These are phyloP conservation scores for Calonectria pseudoreteaudii DNA, from an alignment of 2,329 filamentous ascomycete genomes.

Conservation along the genomic window DNA sequence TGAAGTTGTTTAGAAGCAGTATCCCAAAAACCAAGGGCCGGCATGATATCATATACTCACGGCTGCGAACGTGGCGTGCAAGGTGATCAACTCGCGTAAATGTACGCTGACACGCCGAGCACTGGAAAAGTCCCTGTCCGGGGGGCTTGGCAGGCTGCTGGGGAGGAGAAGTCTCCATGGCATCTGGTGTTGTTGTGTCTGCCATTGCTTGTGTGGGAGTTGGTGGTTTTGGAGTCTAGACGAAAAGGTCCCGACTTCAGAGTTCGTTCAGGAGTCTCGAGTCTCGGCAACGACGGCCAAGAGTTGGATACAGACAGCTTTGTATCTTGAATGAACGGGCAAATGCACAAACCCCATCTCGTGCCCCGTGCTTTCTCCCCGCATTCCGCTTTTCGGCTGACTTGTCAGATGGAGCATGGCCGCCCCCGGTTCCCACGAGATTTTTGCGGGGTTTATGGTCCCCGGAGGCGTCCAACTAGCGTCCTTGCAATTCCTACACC, in stretches of 20 bases:
- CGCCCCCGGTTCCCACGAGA: constrained; percentile 6
- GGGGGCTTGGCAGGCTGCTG: constrained; percentile 7
- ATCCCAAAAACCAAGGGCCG: too few species aligned
- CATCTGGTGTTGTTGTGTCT: background rate
- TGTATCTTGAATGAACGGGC: constrained; percentile 1
- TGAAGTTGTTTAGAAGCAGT: background rate
- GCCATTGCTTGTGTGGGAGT: background rate
- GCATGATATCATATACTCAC: constrained; percentile 7
- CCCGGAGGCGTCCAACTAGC: constrained; percentile 16
- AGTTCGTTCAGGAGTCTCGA: background rate
- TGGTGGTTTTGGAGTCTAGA: background rate
- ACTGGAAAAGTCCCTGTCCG: constrained; percentile 28
- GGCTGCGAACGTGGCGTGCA: constrained; percentile 32
- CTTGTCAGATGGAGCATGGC: background rate
- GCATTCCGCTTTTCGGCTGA: constrained; percentile 23
- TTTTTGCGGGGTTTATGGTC: constrained; percentile 14
- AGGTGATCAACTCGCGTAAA: constrained; percentile 34
- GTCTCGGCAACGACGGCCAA: background rate
- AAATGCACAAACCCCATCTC: constrained; percentile 10
- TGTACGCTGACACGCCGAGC: constrained; percentile 31
- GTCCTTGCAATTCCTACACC: background rate
- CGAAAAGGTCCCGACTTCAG: background rate
- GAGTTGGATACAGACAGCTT: background rate
- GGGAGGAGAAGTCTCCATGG: constrained; percentile 21
- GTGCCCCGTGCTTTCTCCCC: constrained; percentile 14